Percentiles rank a stretch among this genome's conserved stretches.
Evolutionary conservation across 352 stramenopile genomes (phyloP).

Genomic region (Pythium utonaiense): DNA sequence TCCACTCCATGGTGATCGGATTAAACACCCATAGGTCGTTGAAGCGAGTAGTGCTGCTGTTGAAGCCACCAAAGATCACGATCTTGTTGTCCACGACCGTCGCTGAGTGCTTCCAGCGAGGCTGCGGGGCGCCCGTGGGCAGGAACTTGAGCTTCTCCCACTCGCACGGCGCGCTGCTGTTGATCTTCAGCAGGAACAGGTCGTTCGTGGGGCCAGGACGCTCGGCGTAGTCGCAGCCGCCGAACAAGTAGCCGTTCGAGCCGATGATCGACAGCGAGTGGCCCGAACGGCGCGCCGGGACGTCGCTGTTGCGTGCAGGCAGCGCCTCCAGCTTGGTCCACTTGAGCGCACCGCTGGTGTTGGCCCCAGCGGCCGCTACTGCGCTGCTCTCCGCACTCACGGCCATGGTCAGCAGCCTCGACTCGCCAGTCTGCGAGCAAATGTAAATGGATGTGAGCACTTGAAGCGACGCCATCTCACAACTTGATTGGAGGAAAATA

Average conservation of each 20-base stretch:
- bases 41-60: slow-evolving; percentile 82
- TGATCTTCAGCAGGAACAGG: slow-evolving; percentile 91
- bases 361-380: background rate
- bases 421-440: no score
- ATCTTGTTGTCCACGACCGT: slow-evolving; percentile 87
- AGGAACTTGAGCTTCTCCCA: slow-evolving; percentile 64
- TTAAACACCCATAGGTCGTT: slow-evolving; percentile 98
- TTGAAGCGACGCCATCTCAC: slow-evolving; percentile 2
- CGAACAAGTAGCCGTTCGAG: slow-evolving; percentile 90
- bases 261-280: slow-evolving; percentile 92
- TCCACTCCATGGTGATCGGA: slow-evolving; percentile 91
- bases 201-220: slow-evolving; percentile 91
- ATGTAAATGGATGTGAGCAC: background rate
- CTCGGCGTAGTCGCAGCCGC: slow-evolving; percentile 86
- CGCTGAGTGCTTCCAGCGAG: slow-evolving; percentile 90
- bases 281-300: slow-evolving; percentile 87
- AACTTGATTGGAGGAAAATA: slow-evolving; percentile 13
- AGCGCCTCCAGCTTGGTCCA: slow-evolving; percentile 56
- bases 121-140: slow-evolving; percentile 31
- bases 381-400: background rate
- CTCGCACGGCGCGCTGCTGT: slow-evolving; percentile 56
- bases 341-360: slow-evolving; percentile 28
- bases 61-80: slow-evolving; percentile 94
- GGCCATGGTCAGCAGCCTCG: no score
- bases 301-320: slow-evolving; percentile 71